Percentiles rank a stretch among this genome's conserved stretches.
Evolutionary conservation across 2,329 filamentous ascomycete species (phyloP).

Genomic region (Colletotrichum sp.): DNA sequence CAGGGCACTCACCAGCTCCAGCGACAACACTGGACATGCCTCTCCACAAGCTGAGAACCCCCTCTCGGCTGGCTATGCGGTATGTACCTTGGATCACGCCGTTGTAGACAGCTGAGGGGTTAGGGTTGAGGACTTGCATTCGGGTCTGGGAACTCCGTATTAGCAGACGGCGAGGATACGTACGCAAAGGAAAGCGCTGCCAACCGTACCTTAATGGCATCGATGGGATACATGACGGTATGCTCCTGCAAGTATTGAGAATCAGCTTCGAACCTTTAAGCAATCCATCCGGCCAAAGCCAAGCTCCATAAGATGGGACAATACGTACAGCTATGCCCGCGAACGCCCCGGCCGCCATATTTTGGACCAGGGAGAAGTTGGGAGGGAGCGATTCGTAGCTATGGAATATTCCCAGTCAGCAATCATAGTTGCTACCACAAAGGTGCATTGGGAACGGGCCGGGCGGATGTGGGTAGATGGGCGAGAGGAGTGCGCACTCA

Average conservation of each 20-base stretch:
- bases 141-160: constrained; percentile 70
- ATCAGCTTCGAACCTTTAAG: constrained; percentile 19
- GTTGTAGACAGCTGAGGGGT: constrained; percentile 80
- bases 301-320: background rate
- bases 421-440: background rate
- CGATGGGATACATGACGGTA: constrained; percentile 98
- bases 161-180: constrained; percentile 5
- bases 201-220: constrained; percentile 86
- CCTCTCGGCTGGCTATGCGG: constrained; percentile 89
- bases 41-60: constrained; percentile 90
- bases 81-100: constrained; percentile 92
- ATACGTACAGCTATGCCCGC: constrained; percentile 87
- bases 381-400: constrained; percentile 93
- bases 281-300: background rate
- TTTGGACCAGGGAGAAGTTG: constrained; percentile 91
- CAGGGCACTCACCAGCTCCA: constrained; percentile 75
- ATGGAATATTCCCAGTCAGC: constrained; percentile 20
- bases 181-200: background rate
- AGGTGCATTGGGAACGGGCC: background rate
- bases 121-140: constrained; percentile 95
- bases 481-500: constrained; percentile 53
- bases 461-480: background rate
- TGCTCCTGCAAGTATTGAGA: constrained; percentile 72
- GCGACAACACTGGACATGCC: constrained; percentile 96
- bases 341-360: constrained; percentile 96